A percentile compares a stretch with the other conserved stretches of the same genome.
Conservation (phyloP, 805 yeast genomes). For the Zygoascus ofunaensis region DNA sequence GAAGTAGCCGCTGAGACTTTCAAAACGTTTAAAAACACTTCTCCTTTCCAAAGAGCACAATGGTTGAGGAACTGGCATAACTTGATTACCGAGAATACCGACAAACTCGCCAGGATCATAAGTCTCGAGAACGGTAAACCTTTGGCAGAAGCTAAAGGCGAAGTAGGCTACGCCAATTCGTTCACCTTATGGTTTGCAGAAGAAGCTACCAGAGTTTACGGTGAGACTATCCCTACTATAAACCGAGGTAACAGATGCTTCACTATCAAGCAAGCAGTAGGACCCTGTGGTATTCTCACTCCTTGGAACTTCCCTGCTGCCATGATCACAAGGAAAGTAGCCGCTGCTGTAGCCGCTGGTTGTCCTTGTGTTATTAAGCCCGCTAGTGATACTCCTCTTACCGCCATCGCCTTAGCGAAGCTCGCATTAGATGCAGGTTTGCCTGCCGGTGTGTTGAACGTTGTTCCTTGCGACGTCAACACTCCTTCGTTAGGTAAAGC, state of each 20-base stretch:
- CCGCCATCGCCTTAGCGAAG: slow-evolving; percentile 57
- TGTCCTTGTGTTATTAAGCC: slow-evolving; percentile 72
- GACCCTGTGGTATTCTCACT: slow-evolving; percentile 66
- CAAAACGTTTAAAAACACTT: slow-evolving; percentile 40
- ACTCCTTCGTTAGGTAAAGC: slow-evolving; percentile 26
- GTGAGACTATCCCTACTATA: slow-evolving; percentile 48
- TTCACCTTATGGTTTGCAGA: slow-evolving; percentile 72
- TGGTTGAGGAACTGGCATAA: slow-evolving; percentile 44
- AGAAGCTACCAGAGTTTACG: slow-evolving; percentile 53
- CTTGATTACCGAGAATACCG: slow-evolving; percentile 46
- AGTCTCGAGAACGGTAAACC: slow-evolving; percentile 72
- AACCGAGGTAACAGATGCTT: slow-evolving; percentile 39
- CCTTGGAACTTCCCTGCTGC: slow-evolving; percentile 83
- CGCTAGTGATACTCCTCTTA: slow-evolving; percentile 64
- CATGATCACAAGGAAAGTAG: slow-evolving; percentile 64
- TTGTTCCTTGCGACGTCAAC: slow-evolving; percentile 38
- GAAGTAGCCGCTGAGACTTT: slow-evolving; percentile 48
- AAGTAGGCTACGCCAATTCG: slow-evolving; percentile 57
- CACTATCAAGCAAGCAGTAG: slow-evolving; percentile 63
- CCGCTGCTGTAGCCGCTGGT: slow-evolving; percentile 73
- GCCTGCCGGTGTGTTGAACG: slow-evolving; percentile 60
- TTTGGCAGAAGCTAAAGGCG: slow-evolving; percentile 57
- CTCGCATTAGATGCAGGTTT: slow-evolving; percentile 59
- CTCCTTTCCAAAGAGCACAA: slow-evolving; percentile 49
- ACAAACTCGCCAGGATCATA: slow-evolving; percentile 54